phyloP scores from a whole-genome alignment of 306 rosid genomes.

The Quercus cerris region DNA sequence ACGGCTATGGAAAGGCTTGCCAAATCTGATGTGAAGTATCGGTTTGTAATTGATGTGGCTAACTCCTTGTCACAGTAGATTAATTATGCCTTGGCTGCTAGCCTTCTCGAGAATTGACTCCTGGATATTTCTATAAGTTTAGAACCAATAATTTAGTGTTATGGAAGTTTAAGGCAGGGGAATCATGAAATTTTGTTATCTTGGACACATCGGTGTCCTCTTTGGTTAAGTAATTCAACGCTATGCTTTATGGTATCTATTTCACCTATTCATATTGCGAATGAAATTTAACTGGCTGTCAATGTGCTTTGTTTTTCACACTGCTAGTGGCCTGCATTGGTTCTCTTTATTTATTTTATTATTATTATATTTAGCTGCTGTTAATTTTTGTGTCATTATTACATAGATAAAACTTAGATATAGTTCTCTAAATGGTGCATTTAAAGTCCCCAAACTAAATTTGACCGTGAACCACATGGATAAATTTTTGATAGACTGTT shows the following conservation, averaged over 20 bases:
- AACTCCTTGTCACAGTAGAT: slow-evolving; percentile 45
- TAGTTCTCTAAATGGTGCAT: too few species aligned
- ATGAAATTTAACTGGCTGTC: too few species aligned
- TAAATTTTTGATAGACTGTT: too few species aligned
- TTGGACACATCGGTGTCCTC: background rate
- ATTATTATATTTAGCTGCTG: too few species aligned
- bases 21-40: slow-evolving; percentile 78
- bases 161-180: background rate
- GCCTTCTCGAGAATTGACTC: background rate
- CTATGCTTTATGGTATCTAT: background rate
- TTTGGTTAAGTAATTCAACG: background rate
- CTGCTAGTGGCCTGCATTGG: too few species aligned
- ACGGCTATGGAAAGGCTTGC: slow-evolving; percentile 75
- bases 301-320: too few species aligned
- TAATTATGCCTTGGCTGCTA: background rate
- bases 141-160: background rate
- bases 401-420: too few species aligned
- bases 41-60: slow-evolving; percentile 81
- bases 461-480: too few species aligned
- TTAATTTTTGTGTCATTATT: too few species aligned
- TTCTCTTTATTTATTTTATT: too few species aligned
- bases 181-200: background rate
- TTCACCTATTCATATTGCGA: too few species aligned
- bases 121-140: background rate
- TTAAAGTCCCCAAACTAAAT: too few species aligned